phyloP scores from a whole-genome alignment of 208 protist species.

The Naegleria lovaniensis region DNA sequence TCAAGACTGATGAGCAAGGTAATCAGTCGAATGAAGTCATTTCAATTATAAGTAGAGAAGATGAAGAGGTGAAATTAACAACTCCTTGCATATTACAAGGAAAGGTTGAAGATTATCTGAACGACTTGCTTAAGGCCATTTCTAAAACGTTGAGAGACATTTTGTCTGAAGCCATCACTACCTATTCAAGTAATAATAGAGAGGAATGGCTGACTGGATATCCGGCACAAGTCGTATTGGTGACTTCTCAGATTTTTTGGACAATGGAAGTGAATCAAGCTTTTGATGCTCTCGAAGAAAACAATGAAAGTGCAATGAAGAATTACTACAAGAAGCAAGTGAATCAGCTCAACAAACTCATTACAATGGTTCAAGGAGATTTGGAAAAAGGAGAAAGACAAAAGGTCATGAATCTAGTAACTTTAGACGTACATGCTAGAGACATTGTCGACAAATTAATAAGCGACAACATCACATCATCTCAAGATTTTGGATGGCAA shows the following conservation, averaged over 20 bases:
- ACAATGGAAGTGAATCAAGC: constrained; percentile 60
- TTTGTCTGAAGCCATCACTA: constrained; percentile 44
- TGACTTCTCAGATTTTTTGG: constrained; percentile 64
- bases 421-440: constrained; percentile 62
- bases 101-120: constrained; percentile 64
- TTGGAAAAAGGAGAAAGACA: constrained; percentile 35
- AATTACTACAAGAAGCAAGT: constrained; percentile 66
- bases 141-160: constrained; percentile 37
- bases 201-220: constrained; percentile 59
- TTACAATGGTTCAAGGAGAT: constrained; percentile 48
- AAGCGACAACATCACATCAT: constrained; percentile 41
- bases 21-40: constrained; percentile 43
- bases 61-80: constrained; percentile 61
- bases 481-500: constrained; percentile 62
- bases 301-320: constrained; percentile 68
- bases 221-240: constrained; percentile 56
- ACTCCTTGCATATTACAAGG: constrained; percentile 46
- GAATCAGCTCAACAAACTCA: constrained; percentile 51
- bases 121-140: constrained; percentile 50
- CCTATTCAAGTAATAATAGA: constrained; percentile 52
- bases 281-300: constrained; percentile 66
- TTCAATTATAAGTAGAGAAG: constrained; percentile 53
- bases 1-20: constrained; percentile 41
- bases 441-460: constrained; percentile 34
- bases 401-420: constrained; percentile 72